phyloP scores from a whole-genome alignment of 2,329 filamentous ascomycete species.

The Cladophialophora yegresii region DNA sequence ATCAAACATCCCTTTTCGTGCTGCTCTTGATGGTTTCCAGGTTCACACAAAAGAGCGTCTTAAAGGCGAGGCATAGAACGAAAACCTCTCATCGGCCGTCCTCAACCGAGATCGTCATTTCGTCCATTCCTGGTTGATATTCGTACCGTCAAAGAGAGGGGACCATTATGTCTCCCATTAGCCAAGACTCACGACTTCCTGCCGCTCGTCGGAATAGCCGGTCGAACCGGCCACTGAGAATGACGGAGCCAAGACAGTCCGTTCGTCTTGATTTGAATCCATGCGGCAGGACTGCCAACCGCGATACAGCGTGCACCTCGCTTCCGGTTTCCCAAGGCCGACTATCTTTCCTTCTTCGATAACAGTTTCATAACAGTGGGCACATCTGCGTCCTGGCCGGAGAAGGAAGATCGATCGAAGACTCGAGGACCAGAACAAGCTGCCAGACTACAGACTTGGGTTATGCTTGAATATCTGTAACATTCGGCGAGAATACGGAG shows the following conservation, averaged over 20 bases:
- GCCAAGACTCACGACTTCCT: background rate
- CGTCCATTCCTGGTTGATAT: background rate
- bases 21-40: constrained; percentile 1
- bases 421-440: background rate
- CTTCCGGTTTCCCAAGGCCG: background rate
- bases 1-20: background rate
- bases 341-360: background rate
- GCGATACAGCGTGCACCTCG: background rate
- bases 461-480: background rate
- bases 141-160: background rate
- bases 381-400: too few relatives aligned
- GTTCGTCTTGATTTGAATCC: background rate
- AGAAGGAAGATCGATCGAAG: background rate
- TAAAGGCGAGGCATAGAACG: background rate
- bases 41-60: background rate
- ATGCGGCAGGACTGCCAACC: background rate
- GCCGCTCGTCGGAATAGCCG: background rate
- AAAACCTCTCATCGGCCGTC: background rate
- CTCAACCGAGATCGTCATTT: background rate
- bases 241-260: background rate
- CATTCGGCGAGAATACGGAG: background rate
- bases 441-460: background rate
- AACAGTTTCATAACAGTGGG: background rate
- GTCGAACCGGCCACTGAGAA: background rate
- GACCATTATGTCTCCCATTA: background rate